phyloP scores from a whole-genome alignment of 2,329 filamentous ascomycete species.

The Pestalotiopsis sp. region DNA sequence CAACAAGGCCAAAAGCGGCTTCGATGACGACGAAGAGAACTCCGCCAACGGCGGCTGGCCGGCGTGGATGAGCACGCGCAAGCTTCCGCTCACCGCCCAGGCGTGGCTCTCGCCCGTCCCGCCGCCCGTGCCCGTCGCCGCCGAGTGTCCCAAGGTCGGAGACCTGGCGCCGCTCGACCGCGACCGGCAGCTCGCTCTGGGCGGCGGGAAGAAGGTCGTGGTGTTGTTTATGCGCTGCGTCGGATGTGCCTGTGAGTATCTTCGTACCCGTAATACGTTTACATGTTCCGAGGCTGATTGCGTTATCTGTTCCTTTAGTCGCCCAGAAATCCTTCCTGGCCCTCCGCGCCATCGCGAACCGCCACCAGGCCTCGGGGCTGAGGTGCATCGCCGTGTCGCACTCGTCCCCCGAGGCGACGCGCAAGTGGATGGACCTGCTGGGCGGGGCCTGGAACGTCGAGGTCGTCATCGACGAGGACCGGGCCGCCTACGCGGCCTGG shows the following conservation, averaged over 20 bases:
- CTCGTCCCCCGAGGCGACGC: slow-evolving; percentile 56
- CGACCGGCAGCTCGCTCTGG: slow-evolving; percentile 44
- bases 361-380: slow-evolving; percentile 44
- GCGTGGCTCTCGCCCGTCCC: slow-evolving; percentile 55
- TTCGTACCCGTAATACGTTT: slow-evolving; percentile 5
- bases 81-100: slow-evolving; percentile 53
- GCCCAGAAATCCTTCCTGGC: slow-evolving; percentile 59
- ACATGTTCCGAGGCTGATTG: not conserved
- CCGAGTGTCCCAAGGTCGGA: slow-evolving; percentile 46
- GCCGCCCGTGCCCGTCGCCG: slow-evolving; percentile 46
- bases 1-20: slow-evolving; percentile 24
- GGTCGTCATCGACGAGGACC: slow-evolving; percentile 57
- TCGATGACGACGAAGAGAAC: slow-evolving; percentile 32
- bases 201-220: slow-evolving; percentile 44
- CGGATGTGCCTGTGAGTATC: slow-evolving; percentile 54
- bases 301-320: slow-evolving; percentile 33
- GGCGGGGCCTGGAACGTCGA: slow-evolving; percentile 60
- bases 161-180: slow-evolving; percentile 50
- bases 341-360: slow-evolving; percentile 56
- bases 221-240: slow-evolving; percentile 57
- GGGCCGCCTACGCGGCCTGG: slow-evolving; percentile 60
- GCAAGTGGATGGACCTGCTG: slow-evolving; percentile 58
- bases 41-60: slow-evolving; percentile 28
- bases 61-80: slow-evolving; percentile 51
- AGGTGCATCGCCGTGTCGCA: slow-evolving; percentile 62